These are phyloP conservation scores for Cystoisospora suis DNA, from an alignment of 169 alveolate genomes.

Conservation along the genomic window DNA sequence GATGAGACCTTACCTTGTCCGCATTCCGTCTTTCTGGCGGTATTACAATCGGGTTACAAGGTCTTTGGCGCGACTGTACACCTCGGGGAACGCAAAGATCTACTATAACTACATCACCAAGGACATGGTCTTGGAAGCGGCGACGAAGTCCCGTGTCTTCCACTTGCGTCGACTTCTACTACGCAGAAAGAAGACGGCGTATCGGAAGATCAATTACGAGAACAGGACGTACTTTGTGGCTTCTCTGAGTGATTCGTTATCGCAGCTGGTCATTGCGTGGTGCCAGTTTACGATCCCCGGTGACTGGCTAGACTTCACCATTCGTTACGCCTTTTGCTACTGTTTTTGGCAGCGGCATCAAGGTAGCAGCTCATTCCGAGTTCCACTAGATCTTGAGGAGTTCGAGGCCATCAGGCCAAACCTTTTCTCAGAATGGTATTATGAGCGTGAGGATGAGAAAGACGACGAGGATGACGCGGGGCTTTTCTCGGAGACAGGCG, in stretches of 20 bases:
- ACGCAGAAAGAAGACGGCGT: constrained; percentile 48
- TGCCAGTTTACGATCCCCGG: constrained; percentile 67
- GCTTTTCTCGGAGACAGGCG: background rate
- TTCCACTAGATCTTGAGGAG: constrained; percentile 67
- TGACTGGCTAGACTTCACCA: constrained; percentile 69
- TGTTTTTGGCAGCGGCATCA: constrained; percentile 70
- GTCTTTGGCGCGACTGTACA: constrained; percentile 66
- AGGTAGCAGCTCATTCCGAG: constrained; percentile 43
- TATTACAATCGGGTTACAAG: constrained; percentile 63
- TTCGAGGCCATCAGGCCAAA: constrained; percentile 61
- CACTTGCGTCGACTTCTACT: constrained; percentile 60
- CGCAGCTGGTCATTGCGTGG: constrained; percentile 65
- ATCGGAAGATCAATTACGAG: constrained; percentile 62
- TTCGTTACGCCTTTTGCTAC: constrained; percentile 69
- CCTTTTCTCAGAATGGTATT: constrained; percentile 60
- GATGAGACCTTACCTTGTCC: constrained; percentile 66
- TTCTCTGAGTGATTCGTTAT: constrained; percentile 63
- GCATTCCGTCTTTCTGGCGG: constrained; percentile 66
- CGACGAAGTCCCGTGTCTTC: constrained; percentile 62
- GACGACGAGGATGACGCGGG: constrained; percentile 49
- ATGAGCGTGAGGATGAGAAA: constrained; percentile 24
- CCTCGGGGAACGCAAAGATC: constrained; percentile 63
- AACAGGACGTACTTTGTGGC: constrained; percentile 65
- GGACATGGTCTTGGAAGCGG: constrained; percentile 70
- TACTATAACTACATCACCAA: constrained; percentile 67